A percentile compares a stretch with the other conserved stretches of the same genome.
Conservation (phyloP, 441 rosid species). For the Arabidopsis lyrata region DNA sequence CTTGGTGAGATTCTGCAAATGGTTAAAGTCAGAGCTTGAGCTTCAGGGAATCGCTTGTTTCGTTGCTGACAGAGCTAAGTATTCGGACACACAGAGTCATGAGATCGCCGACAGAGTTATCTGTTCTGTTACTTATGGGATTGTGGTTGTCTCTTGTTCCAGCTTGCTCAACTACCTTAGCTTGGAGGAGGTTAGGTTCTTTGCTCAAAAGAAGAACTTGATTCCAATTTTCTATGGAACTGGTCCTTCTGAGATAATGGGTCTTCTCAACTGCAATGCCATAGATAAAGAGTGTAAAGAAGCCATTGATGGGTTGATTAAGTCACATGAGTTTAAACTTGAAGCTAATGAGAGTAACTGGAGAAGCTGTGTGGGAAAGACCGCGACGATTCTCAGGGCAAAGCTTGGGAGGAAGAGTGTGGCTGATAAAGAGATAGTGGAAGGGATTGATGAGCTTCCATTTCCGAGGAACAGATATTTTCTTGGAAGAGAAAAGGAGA, state of each 20-base stretch:
- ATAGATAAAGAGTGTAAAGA: slow-evolving; percentile 77
- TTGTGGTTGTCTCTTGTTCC: slow-evolving; percentile 71
- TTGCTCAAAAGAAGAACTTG: slow-evolving; percentile 91
- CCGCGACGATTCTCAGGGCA: slow-evolving; percentile 58
- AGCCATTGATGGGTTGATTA: slow-evolving; percentile 81
- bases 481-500: slow-evolving; percentile 85
- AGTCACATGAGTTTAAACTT: slow-evolving; percentile 78
- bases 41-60: slow-evolving; percentile 94
- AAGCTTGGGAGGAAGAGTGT: slow-evolving; percentile 89
- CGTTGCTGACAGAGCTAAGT: slow-evolving; percentile 85
- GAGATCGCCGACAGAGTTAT: slow-evolving; percentile 89
- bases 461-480: slow-evolving; percentile 72
- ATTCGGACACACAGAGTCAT: slow-evolving; percentile 78
- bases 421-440: slow-evolving; percentile 55
- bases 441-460: slow-evolving; percentile 72
- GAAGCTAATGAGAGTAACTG: slow-evolving; percentile 81
- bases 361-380: slow-evolving; percentile 77
- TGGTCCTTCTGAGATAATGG: slow-evolving; percentile 63
- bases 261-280: slow-evolving; percentile 68
- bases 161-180: slow-evolving; percentile 70
- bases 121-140: slow-evolving; percentile 79
- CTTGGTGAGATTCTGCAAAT: slow-evolving; percentile 81
- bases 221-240: slow-evolving; percentile 80
- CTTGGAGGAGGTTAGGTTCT: slow-evolving; percentile 88
- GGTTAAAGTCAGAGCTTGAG: slow-evolving; percentile 96